phyloP scores from a whole-genome alignment of 805 yeast species.

The Spathaspora gorwiae region DNA sequence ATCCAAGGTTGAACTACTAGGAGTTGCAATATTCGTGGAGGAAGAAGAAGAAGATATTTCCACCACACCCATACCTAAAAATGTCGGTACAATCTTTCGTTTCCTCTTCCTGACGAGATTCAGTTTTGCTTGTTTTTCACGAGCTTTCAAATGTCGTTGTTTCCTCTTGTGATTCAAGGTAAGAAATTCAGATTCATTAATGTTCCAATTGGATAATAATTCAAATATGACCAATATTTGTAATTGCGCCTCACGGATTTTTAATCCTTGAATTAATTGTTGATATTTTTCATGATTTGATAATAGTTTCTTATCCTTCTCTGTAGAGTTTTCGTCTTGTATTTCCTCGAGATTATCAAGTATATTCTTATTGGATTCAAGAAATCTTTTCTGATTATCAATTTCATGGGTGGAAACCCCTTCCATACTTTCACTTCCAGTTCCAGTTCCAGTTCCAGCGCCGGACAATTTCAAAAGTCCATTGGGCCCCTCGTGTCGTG shows the following conservation, averaged over 20 bases:
- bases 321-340: background rate
- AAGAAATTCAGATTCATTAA: conserved; percentile 34
- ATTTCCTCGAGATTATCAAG: conserved; percentile 6
- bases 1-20: conserved; percentile 11
- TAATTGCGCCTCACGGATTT: conserved; percentile 53
- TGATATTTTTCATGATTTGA: conserved; percentile 15
- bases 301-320: background rate
- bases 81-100: conserved; percentile 37
- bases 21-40: background rate
- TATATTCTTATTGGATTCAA: conserved; percentile 15
- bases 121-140: conserved; percentile 14
- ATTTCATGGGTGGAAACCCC: conserved; percentile 10
- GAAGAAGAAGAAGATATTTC: background rate
- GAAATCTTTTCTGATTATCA: background rate
- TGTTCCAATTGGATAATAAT: conserved; percentile 27
- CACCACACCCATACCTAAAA: conserved; percentile 33
- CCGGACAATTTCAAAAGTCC: background rate
- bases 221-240: conserved; percentile 50
- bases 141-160: conserved; percentile 22
- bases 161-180: conserved; percentile 18
- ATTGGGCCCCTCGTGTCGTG: conserved; percentile 25
- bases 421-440: background rate
- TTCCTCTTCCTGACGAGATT: conserved; percentile 16
- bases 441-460: background rate
- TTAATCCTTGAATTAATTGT: conserved; percentile 36